phyloP scores from a whole-genome alignment of 1,284 basidiomycete genomes.

The Polyporus tsugae region DNA sequence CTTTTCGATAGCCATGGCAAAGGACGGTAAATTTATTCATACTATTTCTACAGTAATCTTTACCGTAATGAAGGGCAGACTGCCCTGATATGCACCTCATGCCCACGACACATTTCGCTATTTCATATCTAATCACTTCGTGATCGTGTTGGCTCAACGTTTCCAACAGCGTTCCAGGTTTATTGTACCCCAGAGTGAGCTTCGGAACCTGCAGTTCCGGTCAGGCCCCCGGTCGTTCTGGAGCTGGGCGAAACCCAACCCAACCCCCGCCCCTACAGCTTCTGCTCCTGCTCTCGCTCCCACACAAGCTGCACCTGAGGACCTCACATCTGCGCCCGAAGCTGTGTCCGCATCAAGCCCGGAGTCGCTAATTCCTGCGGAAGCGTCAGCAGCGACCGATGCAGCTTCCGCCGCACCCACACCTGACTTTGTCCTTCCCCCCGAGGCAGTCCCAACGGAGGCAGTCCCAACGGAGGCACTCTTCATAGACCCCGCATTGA shows the following conservation, averaged over 20 bases:
- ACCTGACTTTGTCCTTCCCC: conserved; percentile 22
- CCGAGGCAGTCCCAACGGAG: conserved; percentile 19
- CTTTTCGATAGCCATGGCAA: no score
- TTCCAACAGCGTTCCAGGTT: conserved; percentile 4
- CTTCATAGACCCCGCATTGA: conserved; percentile 21
- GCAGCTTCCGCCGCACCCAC: conserved; percentile 19
- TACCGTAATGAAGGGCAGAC: no score
- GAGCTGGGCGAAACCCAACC: conserved; percentile 31
- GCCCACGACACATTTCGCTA: no score
- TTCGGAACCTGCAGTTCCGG: conserved; percentile 22
- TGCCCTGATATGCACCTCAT: no score
- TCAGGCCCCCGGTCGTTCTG: conserved; percentile 33
- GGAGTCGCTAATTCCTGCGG: neutral
- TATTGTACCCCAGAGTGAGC: neutral
- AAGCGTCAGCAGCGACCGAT: conserved; percentile 24
- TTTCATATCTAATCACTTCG: neutral
- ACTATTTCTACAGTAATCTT: no score
- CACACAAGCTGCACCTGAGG: neutral
- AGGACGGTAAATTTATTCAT: no score
- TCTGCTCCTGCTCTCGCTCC: neutral
- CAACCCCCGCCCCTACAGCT: conserved; percentile 6
- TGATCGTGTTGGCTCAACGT: neutral
- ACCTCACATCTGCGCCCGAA: neutral
- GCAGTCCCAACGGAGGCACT: conserved; percentile 16
- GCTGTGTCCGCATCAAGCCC: conserved; percentile 1